Evolutionary conservation across 345 rosid species (phyloP).

Genomic region (Melastoma malabathricum): DNA sequence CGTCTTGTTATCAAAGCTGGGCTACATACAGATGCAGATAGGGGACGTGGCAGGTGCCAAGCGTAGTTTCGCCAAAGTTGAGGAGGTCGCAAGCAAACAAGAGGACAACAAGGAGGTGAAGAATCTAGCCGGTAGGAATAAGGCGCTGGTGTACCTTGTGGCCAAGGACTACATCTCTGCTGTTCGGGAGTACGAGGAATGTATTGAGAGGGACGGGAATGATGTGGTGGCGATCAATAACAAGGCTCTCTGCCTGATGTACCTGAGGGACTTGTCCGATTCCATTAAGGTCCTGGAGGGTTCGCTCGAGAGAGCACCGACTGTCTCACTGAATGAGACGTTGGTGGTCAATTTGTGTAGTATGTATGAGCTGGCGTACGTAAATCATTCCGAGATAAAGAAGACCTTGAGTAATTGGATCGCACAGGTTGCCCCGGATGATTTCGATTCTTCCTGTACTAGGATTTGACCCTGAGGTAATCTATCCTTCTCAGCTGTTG

Average conservation of each 20-base stretch:
- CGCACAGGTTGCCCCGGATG: conserved; percentile 83
- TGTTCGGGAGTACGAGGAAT: conserved; percentile 74
- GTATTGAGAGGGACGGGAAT: conserved; percentile 69
- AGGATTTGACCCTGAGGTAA: conserved; percentile 30
- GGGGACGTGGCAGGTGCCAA: conserved; percentile 83
- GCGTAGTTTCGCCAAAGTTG: conserved; percentile 35
- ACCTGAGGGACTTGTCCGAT: conserved; percentile 71
- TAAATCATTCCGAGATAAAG: conserved; percentile 74
- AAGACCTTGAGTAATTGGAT: conserved; percentile 80
- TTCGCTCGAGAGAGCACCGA: conserved; percentile 79
- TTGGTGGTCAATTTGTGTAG: conserved; percentile 85
- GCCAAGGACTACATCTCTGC: conserved; percentile 91
- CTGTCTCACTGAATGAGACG: conserved; percentile 73
- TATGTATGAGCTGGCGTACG: conserved; percentile 96
- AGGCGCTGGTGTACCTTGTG: conserved; percentile 69
- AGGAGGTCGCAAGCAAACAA: conserved; percentile 33
- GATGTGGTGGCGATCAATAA: conserved; percentile 75
- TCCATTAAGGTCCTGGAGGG: conserved; percentile 84
- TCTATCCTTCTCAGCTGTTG: too few species aligned
- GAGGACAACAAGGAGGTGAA: conserved; percentile 35
- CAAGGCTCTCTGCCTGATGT: conserved; percentile 89
- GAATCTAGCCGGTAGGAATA: conserved; percentile 75
- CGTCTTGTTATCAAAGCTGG: conserved; percentile 56
- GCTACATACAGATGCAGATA: conserved; percentile 77
- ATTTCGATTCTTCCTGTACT: conserved; percentile 81